Evolutionary conservation across 2,329 filamentous ascomycete species (phyloP), one percentile per base, ranked within the genome.

Genomic region (Beauveria sp.): DNA sequence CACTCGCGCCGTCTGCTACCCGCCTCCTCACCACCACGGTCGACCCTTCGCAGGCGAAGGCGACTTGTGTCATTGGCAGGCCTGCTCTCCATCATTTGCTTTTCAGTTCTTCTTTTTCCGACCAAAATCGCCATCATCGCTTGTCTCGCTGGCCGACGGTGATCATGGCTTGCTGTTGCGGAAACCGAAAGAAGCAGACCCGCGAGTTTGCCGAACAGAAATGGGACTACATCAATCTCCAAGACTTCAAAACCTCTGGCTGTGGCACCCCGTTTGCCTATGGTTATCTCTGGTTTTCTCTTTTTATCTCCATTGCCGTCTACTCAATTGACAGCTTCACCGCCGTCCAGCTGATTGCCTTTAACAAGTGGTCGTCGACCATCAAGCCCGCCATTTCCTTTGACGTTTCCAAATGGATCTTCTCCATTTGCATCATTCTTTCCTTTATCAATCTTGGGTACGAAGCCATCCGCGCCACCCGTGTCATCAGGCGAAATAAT

Each of bases 261-360:
- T 92, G 89, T 72, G 86, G 89, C 66, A 83, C 89, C 1, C 81
- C 84, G 9, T 81, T 96, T 66, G 92, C 92, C 63, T 97, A 97
- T 73, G 84, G 79, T 68, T 94, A 92, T 76, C 82, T 97, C 56
- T 94, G 88, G 83, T 80, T 94, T 62, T 89, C 91, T 67, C 81
- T 93, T 50, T 61, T 92, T 57, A 79, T 96, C 62, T 94, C 91
- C 3, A 72, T 93, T 55, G 88, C 90, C 50, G 92, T 96, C 66
- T 97, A 96, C 73, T 86, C 81, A 30, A 89, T 96, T 71, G 93
- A 97, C 76, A 92, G 87, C 63, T 97, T 97, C 71, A 97, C 92
- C 5, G 92, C 92, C 64, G 84, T 97, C 76, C 96, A 96, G 65
- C 80, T 99, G 46, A 83, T 99, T 55, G 89, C 84, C 61, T 97